Percentiles rank a stretch among this genome's conserved stretches.
phyloP scores from a whole-genome alignment of 169 alveolate genomes.

The Cryptosporidium sp. region DNA sequence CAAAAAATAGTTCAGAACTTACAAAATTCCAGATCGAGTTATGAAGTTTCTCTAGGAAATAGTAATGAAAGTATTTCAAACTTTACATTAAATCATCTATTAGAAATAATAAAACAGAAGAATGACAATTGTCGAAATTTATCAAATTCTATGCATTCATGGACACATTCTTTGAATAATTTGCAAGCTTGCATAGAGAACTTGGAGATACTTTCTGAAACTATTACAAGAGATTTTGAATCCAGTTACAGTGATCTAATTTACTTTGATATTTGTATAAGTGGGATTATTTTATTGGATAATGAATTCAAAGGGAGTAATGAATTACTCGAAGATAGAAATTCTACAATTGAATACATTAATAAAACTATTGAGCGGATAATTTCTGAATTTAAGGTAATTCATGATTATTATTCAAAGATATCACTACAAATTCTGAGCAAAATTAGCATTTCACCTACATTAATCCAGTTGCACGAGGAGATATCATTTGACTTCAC shows the following conservation, averaged over 20 bases:
- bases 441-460: slow-evolving; percentile 61
- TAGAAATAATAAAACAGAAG: slow-evolving; percentile 30
- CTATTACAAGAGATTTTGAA: slow-evolving; percentile 53
- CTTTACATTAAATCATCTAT: slow-evolving; percentile 13
- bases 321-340: not conserved
- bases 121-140: slow-evolving; percentile 1
- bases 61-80: slow-evolving; percentile 47
- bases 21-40: slow-evolving; percentile 36
- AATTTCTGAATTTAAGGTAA: slow-evolving; percentile 26
- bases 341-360: slow-evolving; percentile 13
- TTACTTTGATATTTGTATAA: slow-evolving; percentile 4
- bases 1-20: slow-evolving; percentile 36
- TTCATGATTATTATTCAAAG: slow-evolving; percentile 57
- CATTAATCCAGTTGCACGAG: slow-evolving; percentile 43
- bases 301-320: not conserved
- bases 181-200: slow-evolving; percentile 68
- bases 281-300: not conserved
- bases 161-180: slow-evolving; percentile 69
- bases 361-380: slow-evolving; percentile 24
- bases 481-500: slow-evolving; percentile 41
- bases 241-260: slow-evolving; percentile 5
- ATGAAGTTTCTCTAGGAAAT: slow-evolving; percentile 59
- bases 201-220: slow-evolving; percentile 40
- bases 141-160: slow-evolving; percentile 52
- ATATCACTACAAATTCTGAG: slow-evolving; percentile 68